Percentiles rank a stretch among this genome's conserved stretches.
Evolutionary conservation across 805 yeast genomes (phyloP).

Genomic region (Kuraishia hungarica): DNA sequence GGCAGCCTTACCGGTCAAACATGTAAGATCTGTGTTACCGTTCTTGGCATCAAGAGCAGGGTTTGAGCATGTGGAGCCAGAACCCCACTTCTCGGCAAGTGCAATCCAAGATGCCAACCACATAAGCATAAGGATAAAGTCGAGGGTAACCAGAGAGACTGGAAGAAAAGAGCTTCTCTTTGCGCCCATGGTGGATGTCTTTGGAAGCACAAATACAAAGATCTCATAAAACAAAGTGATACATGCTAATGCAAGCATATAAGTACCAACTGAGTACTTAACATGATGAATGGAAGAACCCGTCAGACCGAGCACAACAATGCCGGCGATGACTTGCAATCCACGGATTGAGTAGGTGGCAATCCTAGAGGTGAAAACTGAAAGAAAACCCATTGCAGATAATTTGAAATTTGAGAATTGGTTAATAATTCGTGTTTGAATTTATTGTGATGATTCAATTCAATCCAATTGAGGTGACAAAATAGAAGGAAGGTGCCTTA

Average conservation of each 20-base stretch:
- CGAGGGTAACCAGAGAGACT: background rate
- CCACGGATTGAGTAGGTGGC: background rate
- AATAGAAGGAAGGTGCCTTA: background rate
- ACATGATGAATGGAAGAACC: background rate
- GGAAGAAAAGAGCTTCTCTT: background rate
- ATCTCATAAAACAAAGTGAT: background rate
- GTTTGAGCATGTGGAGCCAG: background rate
- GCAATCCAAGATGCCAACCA: background rate
- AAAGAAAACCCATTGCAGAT: background rate
- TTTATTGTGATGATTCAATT: background rate
- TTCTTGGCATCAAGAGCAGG: background rate
- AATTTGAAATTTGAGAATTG: background rate
- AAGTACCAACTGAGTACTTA: background rate
- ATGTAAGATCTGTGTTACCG: background rate
- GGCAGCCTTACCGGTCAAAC: background rate
- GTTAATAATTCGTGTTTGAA: background rate
- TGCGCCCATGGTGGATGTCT: background rate
- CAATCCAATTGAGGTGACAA: background rate
- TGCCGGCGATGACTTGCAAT: background rate
- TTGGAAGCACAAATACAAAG: background rate
- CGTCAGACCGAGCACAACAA: background rate
- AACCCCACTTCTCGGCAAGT: background rate
- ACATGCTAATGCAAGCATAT: background rate
- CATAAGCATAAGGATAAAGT: background rate
- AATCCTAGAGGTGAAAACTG: background rate